phyloP scores from a whole-genome alignment of 129 eudicot species.

The Rutidosis leptorrhynchoides region DNA sequence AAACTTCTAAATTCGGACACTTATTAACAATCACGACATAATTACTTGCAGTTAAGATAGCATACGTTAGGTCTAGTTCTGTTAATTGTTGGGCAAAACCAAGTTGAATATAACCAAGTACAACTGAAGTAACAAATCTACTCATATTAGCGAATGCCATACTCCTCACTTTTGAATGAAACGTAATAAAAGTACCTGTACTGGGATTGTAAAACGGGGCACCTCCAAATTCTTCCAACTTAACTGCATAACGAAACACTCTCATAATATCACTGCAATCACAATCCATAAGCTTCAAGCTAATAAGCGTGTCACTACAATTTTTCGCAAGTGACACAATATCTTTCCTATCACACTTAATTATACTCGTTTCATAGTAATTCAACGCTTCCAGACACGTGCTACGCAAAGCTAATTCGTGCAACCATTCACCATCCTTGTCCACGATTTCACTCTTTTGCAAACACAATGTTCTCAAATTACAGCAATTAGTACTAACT shows the following conservation, averaged over 20 bases:
- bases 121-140: no score
- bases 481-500: slow-evolving; percentile 31
- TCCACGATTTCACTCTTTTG: slow-evolving; percentile 61
- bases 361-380: slow-evolving; percentile 65
- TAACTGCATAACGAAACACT: slow-evolving; percentile 46
- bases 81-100: slow-evolving; percentile 48
- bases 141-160: slow-evolving; percentile 46
- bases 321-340: slow-evolving; percentile 60
- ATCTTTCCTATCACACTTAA: slow-evolving; percentile 37
- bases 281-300: slow-evolving; percentile 59
- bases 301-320: slow-evolving; percentile 42
- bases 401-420: slow-evolving; percentile 55
- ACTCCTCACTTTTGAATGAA: slow-evolving; percentile 39
- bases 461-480: slow-evolving; percentile 45
- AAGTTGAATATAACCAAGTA: slow-evolving; percentile 41
- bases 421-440: slow-evolving; percentile 67
- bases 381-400: slow-evolving; percentile 51
- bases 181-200: no score
- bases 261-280: slow-evolving; percentile 45
- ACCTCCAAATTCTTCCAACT: slow-evolving; percentile 72
- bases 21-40: slow-evolving; percentile 54
- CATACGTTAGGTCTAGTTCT: slow-evolving; percentile 64
- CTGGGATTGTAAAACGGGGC: no score
- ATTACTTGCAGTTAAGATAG: no score
- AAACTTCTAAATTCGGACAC: slow-evolving; percentile 72